These are phyloP conservation scores for Paraleonurus japonicus DNA, from an alignment of 257 asterid genomes.

Conservation along the genomic window DNA sequence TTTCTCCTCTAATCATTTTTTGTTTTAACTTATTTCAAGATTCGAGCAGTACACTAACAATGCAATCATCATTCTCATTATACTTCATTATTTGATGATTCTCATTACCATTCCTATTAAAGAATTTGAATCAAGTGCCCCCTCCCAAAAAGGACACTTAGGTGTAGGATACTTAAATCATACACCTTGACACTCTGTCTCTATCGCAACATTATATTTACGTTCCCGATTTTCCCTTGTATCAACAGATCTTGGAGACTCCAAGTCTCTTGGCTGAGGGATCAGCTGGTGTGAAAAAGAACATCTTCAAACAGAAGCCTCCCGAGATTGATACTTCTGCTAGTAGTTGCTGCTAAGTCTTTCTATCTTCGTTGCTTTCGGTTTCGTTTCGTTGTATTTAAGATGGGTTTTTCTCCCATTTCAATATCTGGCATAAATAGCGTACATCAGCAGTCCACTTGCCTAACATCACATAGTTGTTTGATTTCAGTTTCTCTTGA, in stretches of 20 bases:
- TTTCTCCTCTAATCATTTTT: no score
- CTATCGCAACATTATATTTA: neutral
- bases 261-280: slow-evolving; percentile 89
- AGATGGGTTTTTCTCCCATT: slow-evolving; percentile 1
- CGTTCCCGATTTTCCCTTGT: neutral
- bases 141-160: no score
- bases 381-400: slow-evolving; percentile 26
- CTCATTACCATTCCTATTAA: no score
- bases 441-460: neutral
- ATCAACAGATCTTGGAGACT: slow-evolving; percentile 77
- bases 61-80: no score
- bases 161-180: neutral
- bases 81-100: no score
- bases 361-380: neutral
- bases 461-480: slow-evolving; percentile 1
- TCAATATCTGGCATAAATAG: neutral
- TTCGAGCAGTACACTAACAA: no score
- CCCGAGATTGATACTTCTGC: slow-evolving; percentile 67
- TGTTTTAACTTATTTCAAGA: no score
- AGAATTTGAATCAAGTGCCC: no score
- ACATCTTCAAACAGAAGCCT: slow-evolving; percentile 92
- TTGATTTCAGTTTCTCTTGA: slow-evolving; percentile 6
- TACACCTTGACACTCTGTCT: neutral
- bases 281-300: slow-evolving; percentile 66
- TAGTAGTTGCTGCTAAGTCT: slow-evolving; percentile 78